These are phyloP conservation scores for Malassezia sympodialis DNA, from an alignment of 1,284 basidiomycete genomes.

Conservation along the genomic window DNA sequence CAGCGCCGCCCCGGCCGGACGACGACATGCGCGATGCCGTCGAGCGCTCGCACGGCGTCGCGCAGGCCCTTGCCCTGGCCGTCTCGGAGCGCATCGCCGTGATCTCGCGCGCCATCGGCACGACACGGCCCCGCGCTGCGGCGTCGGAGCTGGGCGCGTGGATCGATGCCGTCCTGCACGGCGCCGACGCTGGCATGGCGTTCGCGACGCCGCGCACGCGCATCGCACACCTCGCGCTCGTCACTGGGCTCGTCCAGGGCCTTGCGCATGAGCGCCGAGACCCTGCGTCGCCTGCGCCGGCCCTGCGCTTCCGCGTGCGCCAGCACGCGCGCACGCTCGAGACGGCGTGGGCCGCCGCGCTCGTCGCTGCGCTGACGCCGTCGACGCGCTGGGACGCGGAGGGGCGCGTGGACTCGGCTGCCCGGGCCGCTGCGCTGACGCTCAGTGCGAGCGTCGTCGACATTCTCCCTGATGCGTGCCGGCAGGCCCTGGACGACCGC, in stretches of 20 bases:
- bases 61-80: slow-evolving; percentile 30
- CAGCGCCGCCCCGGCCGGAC: slow-evolving; percentile 14
- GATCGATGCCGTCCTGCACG: slow-evolving; percentile 23
- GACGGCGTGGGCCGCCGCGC: not conserved
- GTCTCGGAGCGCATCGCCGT: slow-evolving; percentile 30
- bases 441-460: slow-evolving; percentile 8
- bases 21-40: slow-evolving; percentile 17
- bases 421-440: slow-evolving; percentile 7
- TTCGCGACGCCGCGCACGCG: not conserved
- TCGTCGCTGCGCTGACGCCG: not conserved
- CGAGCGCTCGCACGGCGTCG: slow-evolving; percentile 11
- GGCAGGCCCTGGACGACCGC: not conserved
- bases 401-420: not conserved
- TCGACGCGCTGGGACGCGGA: not conserved
- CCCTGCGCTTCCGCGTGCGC: not conserved
- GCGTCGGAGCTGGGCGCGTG: slow-evolving; percentile 26
- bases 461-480: not conserved
- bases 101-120: slow-evolving; percentile 21
- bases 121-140: slow-evolving; percentile 24
- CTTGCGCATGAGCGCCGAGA: slow-evolving; percentile 24
- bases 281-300: too few relatives aligned
- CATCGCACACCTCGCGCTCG: slow-evolving; percentile 32
- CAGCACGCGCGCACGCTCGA: not conserved
- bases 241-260: slow-evolving; percentile 35
- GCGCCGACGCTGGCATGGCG: slow-evolving; percentile 15